phyloP scores from a whole-genome alignment of 2,329 filamentous ascomycete species.

The Arthrobotrys iridis region DNA sequence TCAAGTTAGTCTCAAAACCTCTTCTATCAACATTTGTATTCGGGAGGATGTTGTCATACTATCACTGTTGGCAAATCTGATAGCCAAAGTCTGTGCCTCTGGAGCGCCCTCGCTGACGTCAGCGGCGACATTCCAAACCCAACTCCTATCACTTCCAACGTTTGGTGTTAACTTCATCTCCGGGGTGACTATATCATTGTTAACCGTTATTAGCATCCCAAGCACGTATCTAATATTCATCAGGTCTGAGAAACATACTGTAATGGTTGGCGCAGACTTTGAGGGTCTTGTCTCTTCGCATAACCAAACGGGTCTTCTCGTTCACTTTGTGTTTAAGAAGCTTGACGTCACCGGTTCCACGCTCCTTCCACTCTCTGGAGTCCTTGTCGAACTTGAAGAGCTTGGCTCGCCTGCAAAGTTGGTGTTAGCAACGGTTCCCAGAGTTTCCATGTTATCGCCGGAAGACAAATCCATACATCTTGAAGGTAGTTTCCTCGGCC shows the following conservation, averaged over 20 bases:
- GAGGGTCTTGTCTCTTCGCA: constrained; percentile 99
- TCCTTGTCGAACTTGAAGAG: constrained; percentile 98
- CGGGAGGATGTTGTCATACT: constrained; percentile 71
- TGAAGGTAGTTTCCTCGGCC: constrained; percentile 95
- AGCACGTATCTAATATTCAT: not conserved
- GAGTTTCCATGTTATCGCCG: not conserved
- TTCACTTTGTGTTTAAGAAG: constrained; percentile 99
- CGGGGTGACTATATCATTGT: constrained; percentile 75
- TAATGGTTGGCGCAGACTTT: constrained; percentile 99
- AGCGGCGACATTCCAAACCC: constrained; percentile 98
- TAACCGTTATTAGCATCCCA: constrained; percentile 53
- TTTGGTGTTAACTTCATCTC: constrained; percentile 99
- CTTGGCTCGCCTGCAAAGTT: constrained; percentile 77
- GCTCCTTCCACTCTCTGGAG: constrained; percentile 97
- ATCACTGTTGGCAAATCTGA: constrained; percentile 96
- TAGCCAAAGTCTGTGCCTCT: constrained; percentile 93
- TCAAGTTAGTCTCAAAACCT: constrained; percentile 11
- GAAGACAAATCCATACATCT: constrained; percentile 71
- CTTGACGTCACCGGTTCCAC: constrained; percentile 93
- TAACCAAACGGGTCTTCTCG: constrained; percentile 94
- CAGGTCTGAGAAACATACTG: constrained; percentile 69
- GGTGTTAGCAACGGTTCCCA: constrained; percentile 8
- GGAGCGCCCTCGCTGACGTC: constrained; percentile 98
- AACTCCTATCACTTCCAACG: constrained; percentile 96
- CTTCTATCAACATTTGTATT: not conserved